Base-by-base conservation (phyloP, 345 rosid species). In the Salix udensis region DNA sequence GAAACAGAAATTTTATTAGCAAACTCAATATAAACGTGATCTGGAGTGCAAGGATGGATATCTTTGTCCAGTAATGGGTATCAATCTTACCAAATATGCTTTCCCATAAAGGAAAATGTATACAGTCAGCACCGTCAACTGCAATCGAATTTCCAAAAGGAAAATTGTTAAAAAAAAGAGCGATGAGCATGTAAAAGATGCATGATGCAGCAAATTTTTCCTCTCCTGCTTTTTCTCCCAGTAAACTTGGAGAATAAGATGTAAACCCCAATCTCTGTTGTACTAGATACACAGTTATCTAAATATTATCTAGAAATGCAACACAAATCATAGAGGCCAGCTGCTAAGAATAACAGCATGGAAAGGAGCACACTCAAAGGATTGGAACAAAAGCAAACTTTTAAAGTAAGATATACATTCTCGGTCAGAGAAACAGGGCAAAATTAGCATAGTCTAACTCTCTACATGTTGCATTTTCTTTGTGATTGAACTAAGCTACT, bases 71-170 rank as follows among this genome's bases (percentile, higher is more conserved):
- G 44, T 2, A 36, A 21, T 52, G 55, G 21, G 48, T 68, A 60
- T 12, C 26, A 52, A 36, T 75, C 93, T 87, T 88, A 96, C 99
- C 98, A 96, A 80, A 83, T 96, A 96, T 79, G 87, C 74, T 85
- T 88, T 96, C 82, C 99, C 99, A 67, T 96, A 93, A 21, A 96
- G 93, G 86, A 96, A 93, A 40, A 84, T 1, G 77, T 93, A 96
- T 64, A 96, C 89, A 10, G 99, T 96, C 82, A 88, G 88, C 88
- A 96, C 98, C 2, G 97, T 89, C 76, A 96, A 82, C 99, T 96
- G 94, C 94, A 88, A 80, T 68, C 77, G 23, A 74, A 46, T 40
- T 72, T 68, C 36, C 18, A 78, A 58, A 78, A 61, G n/a, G 23
- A 72, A 74, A 82, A 28, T 36, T 44, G 77, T 72, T 85, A 62